Evolutionary conservation across 345 rosid species (phyloP).

Genomic region (Barbarea vulgaris): DNA sequence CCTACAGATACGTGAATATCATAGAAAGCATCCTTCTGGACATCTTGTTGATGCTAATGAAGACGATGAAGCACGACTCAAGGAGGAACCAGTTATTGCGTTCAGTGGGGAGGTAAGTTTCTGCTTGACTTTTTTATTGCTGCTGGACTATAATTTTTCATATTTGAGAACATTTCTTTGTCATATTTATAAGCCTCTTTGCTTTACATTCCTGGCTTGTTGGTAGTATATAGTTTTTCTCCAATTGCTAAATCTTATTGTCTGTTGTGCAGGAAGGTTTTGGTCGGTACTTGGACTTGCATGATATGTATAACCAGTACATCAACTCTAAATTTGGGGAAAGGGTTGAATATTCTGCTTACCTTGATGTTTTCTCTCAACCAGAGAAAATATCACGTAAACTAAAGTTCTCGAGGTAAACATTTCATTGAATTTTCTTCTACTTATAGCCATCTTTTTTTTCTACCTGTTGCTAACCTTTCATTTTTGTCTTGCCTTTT

Average conservation of each 20-base stretch:
- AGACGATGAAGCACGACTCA: constrained; percentile 69
- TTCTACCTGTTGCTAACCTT: constrained; percentile 34
- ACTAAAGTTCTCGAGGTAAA: constrained; percentile 67
- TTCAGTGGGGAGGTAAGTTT: constrained; percentile 88
- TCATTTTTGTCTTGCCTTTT: constrained; percentile 10
- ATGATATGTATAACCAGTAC: constrained; percentile 80
- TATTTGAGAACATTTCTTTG: constrained; percentile 6
- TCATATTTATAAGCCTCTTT: neutral
- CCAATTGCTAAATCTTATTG: constrained; percentile 4
- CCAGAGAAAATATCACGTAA: constrained; percentile 65
- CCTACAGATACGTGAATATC: constrained; percentile 65
- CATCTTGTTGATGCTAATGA: constrained; percentile 73
- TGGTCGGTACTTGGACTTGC: constrained; percentile 89
- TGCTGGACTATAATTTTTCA: neutral
- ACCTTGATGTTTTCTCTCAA: constrained; percentile 74
- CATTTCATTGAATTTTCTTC: constrained; percentile 3
- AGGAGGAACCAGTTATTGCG: constrained; percentile 79
- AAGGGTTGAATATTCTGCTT: constrained; percentile 78
- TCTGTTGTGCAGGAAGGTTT: constrained; percentile 67
- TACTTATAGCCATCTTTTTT: neutral
- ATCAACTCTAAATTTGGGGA: constrained; percentile 87
- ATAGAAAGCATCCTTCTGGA: constrained; percentile 83
- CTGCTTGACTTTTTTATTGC: neutral
- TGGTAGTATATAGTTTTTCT: neutral
- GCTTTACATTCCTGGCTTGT: neutral